Evolutionary conservation across 2,329 filamentous ascomycete species (phyloP), one percentile per base, ranked within the genome.

Genomic region (Trichoderma sp.): DNA sequence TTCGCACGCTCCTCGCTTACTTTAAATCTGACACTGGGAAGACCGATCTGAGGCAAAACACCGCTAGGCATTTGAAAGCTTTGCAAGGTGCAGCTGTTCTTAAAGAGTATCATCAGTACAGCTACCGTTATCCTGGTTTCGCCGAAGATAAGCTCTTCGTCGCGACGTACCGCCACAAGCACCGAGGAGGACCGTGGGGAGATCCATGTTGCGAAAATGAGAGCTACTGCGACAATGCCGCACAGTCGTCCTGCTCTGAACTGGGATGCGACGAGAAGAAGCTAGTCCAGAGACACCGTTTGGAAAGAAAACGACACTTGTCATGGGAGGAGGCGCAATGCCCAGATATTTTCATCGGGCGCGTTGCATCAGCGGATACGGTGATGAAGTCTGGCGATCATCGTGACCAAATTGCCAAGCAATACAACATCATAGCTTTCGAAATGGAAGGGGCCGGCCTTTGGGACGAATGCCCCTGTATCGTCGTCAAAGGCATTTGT

Each of bases 301-400:
- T 53, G 2, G 41, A 53, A 9, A 8, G 11, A 4, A 67, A 33
- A n/a, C 41, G 41, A 35, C 1, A n/a, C 29, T 7, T 67, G 3
- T 7, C 12, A 21, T 21, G 6, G 18, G 41, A 53, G 4, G 41
- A 67, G 7, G 41, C 65, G 2, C 65, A 67, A 8, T 53, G 18
- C 2, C 75, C 75, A 29, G 16, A 63, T 8, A 60, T 79, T 21
- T 68, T 76, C 67, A 80, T 86, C 50, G 85, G 85, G 0, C 76
- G 77, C 0, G 80, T 86, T 6, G 85, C 80, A 3, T 85, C 84
- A 2, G 84, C 81, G 8, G 81, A 86, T 59, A 79, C 79, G 2
- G 83, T 87, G 1, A 84, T 87, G 76, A 85, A 84, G 53, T 83
- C 82, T 5, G 82, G 81, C 8, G 71, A 78, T 11, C 75, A 80